Evolutionary conservation across 73 alveolate genomes (phyloP).

Genomic region (Paramecium primaurelia): DNA sequence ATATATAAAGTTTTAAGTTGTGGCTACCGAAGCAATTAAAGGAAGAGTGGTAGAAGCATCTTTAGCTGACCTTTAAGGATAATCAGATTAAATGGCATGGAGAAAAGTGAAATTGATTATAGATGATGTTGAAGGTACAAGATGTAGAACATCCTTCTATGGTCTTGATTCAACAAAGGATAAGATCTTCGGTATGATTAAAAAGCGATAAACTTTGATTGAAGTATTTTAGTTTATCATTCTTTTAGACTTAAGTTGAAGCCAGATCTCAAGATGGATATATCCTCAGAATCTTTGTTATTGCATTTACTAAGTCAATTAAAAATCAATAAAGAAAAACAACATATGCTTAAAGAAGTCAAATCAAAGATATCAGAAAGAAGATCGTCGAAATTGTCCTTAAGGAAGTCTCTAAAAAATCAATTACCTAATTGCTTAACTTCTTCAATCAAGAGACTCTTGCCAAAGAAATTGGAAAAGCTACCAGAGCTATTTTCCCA

Average conservation of each 20-base stretch:
- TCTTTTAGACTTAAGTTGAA: constrained; percentile 72
- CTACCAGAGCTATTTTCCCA: constrained; percentile 88
- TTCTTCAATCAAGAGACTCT: constrained; percentile 73
- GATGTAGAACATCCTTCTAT: constrained; percentile 88
- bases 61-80: constrained; percentile 70
- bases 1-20: not conserved
- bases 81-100: constrained; percentile 60
- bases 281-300: constrained; percentile 86
- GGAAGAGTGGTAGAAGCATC: constrained; percentile 94
- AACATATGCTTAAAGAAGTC: constrained; percentile 87
- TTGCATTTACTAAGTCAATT: constrained; percentile 90
- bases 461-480: constrained; percentile 82
- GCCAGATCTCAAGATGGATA: constrained; percentile 86
- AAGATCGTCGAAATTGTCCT: constrained; percentile 84
- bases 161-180: constrained; percentile 96
- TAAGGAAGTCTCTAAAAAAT: constrained; percentile 77
- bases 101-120: constrained; percentile 92
- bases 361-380: constrained; percentile 89
- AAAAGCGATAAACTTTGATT: constrained; percentile 93
- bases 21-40: constrained; percentile 86
- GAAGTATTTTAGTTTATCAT: constrained; percentile 56
- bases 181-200: constrained; percentile 83
- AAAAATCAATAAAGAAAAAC: constrained; percentile 84
- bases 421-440: constrained; percentile 80
- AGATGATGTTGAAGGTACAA: constrained; percentile 94